Evolutionary conservation across 257 asterid species (phyloP).

Genomic region (Mentha longifolia): DNA sequence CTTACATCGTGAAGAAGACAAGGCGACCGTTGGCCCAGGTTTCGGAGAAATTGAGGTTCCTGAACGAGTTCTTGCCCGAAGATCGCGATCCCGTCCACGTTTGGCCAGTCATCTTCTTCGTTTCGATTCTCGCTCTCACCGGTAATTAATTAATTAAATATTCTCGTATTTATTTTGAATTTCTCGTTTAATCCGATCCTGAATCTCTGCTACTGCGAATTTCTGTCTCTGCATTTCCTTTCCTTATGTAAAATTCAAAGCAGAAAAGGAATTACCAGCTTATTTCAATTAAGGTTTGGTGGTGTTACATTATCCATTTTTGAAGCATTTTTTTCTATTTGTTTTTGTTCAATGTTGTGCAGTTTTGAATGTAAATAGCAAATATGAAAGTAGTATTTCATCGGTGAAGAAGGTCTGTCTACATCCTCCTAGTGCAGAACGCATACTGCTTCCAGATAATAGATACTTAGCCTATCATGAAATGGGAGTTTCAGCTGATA

Average conservation of each 20-base stretch:
- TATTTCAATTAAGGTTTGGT: neutral
- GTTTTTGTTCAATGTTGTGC: constrained; percentile 33
- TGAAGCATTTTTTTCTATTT: neutral
- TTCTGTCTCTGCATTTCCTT: neutral
- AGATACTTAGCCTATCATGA: constrained; percentile 79
- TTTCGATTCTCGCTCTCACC: constrained; percentile 64
- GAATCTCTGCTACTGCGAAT: constrained; percentile 3
- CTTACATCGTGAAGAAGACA: constrained; percentile 71
- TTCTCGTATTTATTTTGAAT: neutral
- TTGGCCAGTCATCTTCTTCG: constrained; percentile 72
- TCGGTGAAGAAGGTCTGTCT: constrained; percentile 52
- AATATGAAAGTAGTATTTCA: constrained; percentile 38
- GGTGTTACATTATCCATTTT: neutral
- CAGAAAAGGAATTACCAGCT: neutral
- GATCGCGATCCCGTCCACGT: constrained; percentile 88
- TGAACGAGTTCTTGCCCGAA: constrained; percentile 84
- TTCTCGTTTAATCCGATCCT: neutral
- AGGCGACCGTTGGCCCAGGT: constrained; percentile 56
- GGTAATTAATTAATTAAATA: constrained; percentile 50
- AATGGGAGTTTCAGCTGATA: constrained; percentile 67
- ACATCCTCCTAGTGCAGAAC: constrained; percentile 77
- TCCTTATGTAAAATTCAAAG: neutral
- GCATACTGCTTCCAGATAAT: constrained; percentile 74
- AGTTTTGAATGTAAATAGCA: constrained; percentile 59
- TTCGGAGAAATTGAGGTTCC: constrained; percentile 58